Evolutionary conservation across 2,329 filamentous ascomycete genomes (phyloP), one percentile per base, ranked within the genome.

Genomic region (Raffaelea ambrosiae): DNA sequence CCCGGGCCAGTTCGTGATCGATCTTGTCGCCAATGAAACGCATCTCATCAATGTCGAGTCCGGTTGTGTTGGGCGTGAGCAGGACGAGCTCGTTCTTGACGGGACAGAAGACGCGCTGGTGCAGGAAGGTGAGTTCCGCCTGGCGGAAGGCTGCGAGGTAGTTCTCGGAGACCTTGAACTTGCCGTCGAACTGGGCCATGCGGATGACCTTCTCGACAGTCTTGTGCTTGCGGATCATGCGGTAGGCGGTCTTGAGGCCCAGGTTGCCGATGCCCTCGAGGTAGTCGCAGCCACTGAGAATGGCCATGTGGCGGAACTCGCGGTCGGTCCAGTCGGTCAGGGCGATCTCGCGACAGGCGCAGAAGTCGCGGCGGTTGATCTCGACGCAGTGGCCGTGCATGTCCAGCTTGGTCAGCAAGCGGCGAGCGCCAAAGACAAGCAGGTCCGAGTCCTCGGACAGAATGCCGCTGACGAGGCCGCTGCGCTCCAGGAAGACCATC

Each of bases 401-500:
- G 59, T 96, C 91, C 46, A 98, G 74, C 65, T 98, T 98, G 4
- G 93, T 97, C 51, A 98, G 70, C 13, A 98, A 74, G 46, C 87
- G 80, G 65, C 88, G 91, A 21, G 90, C 90, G 16, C 93, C 93
- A 57, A 98, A 98, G 0, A 98, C 93, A 31, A 98, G 71, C 48
- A 98, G 72, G 67, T 98, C 93, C 0, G 93, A 98, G 63, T 98
- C 93, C 62, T 98, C 93, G 0, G 93, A 96, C 33, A 98, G 70
- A 53, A 98, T 95, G 22, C 88, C 94, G 56, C 83, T 72, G 57
- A 96, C 85, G 44, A 90, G 71, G 1, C 91, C 91, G 50, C 88
- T 79, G 44, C 83, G 82, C 66, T 98, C 93, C 35, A 98, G 75
- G 61, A 97, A 98, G 22, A 89, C 90, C 57, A 98, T 76, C 65